Evolutionary conservation across 306 rosid species (phyloP), one percentile per base, ranked within the genome.

Genomic region (Castanopsis chinensis): DNA sequence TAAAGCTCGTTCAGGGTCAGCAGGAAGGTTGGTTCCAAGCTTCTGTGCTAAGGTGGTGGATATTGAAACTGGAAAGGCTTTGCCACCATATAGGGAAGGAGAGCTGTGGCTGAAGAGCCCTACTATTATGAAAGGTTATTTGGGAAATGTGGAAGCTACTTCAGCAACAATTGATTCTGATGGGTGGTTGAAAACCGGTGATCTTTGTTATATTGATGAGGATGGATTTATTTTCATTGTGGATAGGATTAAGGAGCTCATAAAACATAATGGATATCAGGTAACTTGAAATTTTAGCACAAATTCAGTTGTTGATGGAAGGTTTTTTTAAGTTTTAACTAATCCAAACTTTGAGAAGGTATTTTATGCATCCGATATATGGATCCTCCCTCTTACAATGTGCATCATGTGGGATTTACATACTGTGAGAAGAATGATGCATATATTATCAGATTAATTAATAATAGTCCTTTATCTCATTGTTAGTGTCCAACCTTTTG

Each of bases 241-340:
- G 52, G 98, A 91, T 74, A 63, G 97, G 73, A 90, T 93, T 33
- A 93, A 93, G 83, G 98, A 93, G 87, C 97, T 93, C 69, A 93
- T 93, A 79, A 93, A 93, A 85, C 95, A 91, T 72, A 91, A 92
- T 2, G 99, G 99, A 0, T 94, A 87, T 73, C 99, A 94, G 94
- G 98, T 93, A 85, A 54, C 4, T 72, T 59, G 30, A 8, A 75
- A 25, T 25, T 60, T 60, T 25, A 3, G 67, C 67, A 25, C 35
- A 10, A 49, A 49, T 49, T 49, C 5, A 49, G 5, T 41, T 41
- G 45, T 5, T 5, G 45, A 41, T 7, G 45, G 10, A 41, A 8
- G 45, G 7, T 12, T 0, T 49, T 49, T 12, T 49, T 49, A 49
- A 49, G 1, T 49, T 49, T 10, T 13, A 10, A 49, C 53, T 49